Conservation (phyloP, 331 rosid species). For the Phaseolus coccineus region DNA sequence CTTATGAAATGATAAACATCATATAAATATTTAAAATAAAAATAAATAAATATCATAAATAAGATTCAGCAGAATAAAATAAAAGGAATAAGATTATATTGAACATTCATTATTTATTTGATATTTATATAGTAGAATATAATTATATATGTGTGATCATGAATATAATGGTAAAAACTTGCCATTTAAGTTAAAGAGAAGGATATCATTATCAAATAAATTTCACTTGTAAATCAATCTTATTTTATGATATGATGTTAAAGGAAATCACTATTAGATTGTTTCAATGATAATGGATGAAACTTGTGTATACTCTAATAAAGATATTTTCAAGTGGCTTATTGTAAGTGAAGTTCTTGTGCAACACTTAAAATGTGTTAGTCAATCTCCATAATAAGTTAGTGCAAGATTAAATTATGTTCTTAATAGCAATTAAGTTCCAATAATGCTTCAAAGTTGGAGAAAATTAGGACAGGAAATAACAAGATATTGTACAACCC, state of each 20-base stretch:
- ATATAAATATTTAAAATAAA: too few species aligned
- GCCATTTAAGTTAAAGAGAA: neutral
- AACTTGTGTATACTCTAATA: neutral
- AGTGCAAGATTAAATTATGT: too few species aligned
- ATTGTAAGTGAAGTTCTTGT: neutral
- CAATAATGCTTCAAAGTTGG: too few species aligned
- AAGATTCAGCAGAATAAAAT: neutral
- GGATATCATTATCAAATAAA: neutral
- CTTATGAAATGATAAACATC: too few species aligned
- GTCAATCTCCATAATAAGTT: too few species aligned
- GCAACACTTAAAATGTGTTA: neutral
- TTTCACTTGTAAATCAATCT: neutral
- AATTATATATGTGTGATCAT: too few species aligned
- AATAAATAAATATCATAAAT: neutral
- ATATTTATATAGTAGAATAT: neutral
- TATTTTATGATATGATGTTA: neutral
- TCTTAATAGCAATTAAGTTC: too few species aligned
- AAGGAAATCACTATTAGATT: neutral
- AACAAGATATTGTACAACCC: too few species aligned
- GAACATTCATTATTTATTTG: neutral
- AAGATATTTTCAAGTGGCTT: neutral
- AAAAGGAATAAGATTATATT: neutral
- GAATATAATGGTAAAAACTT: neutral
- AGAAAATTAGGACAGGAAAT: too few species aligned
- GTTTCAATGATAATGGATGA: neutral